Evolutionary conservation across 139 green algal genomes (phyloP), one percentile per base, ranked within the genome.

Genomic region (Micromonas pusilla): DNA sequence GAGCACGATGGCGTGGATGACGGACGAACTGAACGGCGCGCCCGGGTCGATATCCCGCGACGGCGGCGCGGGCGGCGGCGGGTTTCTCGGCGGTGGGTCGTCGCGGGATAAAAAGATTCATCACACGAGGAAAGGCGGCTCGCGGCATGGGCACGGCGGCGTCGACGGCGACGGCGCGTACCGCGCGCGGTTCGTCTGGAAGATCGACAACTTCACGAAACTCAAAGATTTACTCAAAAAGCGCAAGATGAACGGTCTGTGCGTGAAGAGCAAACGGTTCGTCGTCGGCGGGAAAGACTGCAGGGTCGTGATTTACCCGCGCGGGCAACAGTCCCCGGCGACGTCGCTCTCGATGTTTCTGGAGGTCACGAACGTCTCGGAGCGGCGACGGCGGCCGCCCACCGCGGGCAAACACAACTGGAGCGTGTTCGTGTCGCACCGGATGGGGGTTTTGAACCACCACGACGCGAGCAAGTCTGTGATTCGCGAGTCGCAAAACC

Each of bases 161-260:
- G 68, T 30, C 20, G 80, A 80, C 36, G 73, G 81, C 26, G 66
- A 74, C 0, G 87, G 89, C 37, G 62, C 33, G 19, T 88, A 77
- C 70, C 75, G 86, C 73, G 88, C 84, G 23, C 86, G 85, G 26
- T 92, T 91, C 76, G 73, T 82, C 30, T 92, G 88, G 88, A 79
- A 81, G 23, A 90, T 92, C 39, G 88, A 92, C 52, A 89, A 91
- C 79, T 92, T 92, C 85, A 92, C 81, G 13, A 83, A 85, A 52
- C 82, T 92, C 31, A 92, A 92, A 83, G 88, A 92, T 52, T 76
- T 92, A 53, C 85, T 92, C 64, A 92, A 92, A 80, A 92, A 92
- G 84, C 83, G 88, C 73, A 92, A 92, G 82, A 92, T 92, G 82
- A 92, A 84, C n/a, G 85, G 84, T 25, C 85, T 92, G 37, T 91